Evolutionary conservation across 2,329 filamentous ascomycete species (phyloP).

Genomic region (Calcarisporium arbuscula): DNA sequence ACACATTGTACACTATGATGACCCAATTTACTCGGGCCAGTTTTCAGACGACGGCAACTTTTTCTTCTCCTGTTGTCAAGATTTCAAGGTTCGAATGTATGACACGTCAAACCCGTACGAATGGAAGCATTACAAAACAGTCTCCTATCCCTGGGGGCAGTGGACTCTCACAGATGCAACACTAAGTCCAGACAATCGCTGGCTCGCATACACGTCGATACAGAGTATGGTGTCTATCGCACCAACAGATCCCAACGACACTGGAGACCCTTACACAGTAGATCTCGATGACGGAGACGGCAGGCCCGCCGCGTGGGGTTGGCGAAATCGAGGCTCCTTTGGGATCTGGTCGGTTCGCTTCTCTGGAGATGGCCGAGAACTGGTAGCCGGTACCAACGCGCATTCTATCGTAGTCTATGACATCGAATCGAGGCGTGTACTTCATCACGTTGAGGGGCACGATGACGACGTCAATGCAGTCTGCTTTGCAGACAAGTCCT

Average conservation of each 20-base stretch:
- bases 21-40: constrained; percentile 87
- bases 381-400: constrained; percentile 81
- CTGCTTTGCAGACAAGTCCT: constrained; percentile 83
- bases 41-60: constrained; percentile 97
- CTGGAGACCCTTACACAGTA: constrained; percentile 72
- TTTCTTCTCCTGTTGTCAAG: constrained; percentile 87
- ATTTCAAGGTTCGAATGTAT: constrained; percentile 94
- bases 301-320: constrained; percentile 17
- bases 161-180: constrained; percentile 97
- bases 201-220: constrained; percentile 88
- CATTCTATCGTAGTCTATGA: constrained; percentile 84
- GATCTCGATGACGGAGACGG: constrained; percentile 47
- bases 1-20: constrained; percentile 80
- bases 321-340: constrained; percentile 31
- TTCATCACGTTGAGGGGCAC: constrained; percentile 74
- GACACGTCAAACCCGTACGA: constrained; percentile 92
- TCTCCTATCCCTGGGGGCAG: constrained; percentile 75
- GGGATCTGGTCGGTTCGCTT: constrained; percentile 88
- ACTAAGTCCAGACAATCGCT: constrained; percentile 84
- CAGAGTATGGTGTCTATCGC: constrained; percentile 77
- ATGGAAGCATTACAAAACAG: constrained; percentile 94
- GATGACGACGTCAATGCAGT: constrained; percentile 91
- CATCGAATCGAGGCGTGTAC: constrained; percentile 69
- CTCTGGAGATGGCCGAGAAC: constrained; percentile 82
- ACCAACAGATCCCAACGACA: constrained; percentile 76